These are phyloP conservation scores for Sutorius eximius DNA, from an alignment of 1,284 basidiomycete species.

Conservation along the genomic window DNA sequence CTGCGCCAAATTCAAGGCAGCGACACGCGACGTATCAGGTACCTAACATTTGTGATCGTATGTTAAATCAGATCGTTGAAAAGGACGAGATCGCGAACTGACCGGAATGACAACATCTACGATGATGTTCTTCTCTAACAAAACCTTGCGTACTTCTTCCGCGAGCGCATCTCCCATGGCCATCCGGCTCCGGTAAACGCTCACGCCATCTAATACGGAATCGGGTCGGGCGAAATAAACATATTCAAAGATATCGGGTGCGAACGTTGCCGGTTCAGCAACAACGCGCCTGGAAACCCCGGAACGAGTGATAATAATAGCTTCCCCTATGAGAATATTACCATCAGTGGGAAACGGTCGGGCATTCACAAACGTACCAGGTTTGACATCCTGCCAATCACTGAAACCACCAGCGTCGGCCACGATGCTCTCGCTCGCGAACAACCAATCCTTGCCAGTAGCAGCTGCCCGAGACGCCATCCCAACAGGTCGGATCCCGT, in stretches of 20 bases:
- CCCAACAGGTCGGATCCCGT: slow-evolving; percentile 93
- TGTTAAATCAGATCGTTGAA: slow-evolving; percentile 4
- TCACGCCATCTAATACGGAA: slow-evolving; percentile 96
- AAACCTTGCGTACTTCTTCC: slow-evolving; percentile 77
- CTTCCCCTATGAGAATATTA: slow-evolving; percentile 64
- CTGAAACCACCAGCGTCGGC: slow-evolving; percentile 90
- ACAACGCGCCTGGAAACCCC: slow-evolving; percentile 76
- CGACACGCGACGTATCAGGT: slow-evolving; percentile 95
- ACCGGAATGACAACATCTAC: slow-evolving; percentile 98
- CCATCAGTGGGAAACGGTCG: background rate
- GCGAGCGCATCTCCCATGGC: slow-evolving; percentile 98
- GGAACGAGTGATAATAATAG: slow-evolving; percentile 89
- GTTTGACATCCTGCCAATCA: slow-evolving; percentile 92
- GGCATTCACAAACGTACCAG: slow-evolving; percentile 52
- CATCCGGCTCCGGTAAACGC: slow-evolving; percentile 97
- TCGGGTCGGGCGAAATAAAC: slow-evolving; percentile 99
- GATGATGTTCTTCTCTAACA: slow-evolving; percentile 66
- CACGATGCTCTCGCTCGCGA: slow-evolving; percentile 95
- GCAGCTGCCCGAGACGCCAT: slow-evolving; percentile 65
- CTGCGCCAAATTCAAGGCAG: slow-evolving; percentile 94
- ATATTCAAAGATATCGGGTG: slow-evolving; percentile 99
- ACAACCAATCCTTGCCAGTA: slow-evolving; percentile 80
- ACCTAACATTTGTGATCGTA: slow-evolving; percentile 48
- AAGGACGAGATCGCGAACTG: slow-evolving; percentile 24
- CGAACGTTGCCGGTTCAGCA: slow-evolving; percentile 69